phyloP scores from a whole-genome alignment of 345 rosid species.

The Murraya paniculata region DNA sequence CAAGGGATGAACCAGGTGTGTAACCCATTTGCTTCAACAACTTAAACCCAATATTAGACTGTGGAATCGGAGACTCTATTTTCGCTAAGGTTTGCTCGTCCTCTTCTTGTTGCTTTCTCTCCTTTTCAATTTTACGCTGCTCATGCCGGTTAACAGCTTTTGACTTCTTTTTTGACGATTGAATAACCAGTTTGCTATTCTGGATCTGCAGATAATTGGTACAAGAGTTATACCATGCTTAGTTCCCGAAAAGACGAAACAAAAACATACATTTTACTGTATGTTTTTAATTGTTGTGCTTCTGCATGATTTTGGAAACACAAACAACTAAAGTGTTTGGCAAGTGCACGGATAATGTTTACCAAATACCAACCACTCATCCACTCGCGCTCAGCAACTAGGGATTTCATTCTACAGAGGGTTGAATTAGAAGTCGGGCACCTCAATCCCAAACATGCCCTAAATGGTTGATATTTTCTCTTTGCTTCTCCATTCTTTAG shows the following conservation, averaged over 20 bases:
- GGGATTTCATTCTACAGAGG: background rate
- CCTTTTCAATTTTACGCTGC: constrained; percentile 63
- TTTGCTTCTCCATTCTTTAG: background rate
- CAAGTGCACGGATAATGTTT: too few species aligned
- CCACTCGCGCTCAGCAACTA: background rate
- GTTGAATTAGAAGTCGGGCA: too few species aligned
- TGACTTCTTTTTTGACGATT: constrained; percentile 63
- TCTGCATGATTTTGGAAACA: background rate
- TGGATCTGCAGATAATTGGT: constrained; percentile 35
- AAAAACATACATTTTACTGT: background rate
- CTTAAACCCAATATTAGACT: constrained; percentile 85
- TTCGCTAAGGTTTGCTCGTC: constrained; percentile 68
- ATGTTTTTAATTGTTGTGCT: background rate
- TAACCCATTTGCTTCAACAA: constrained; percentile 93
- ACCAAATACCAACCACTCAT: background rate
- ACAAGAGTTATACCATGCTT: background rate
- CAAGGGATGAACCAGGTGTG: constrained; percentile 81
- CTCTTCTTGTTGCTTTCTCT: constrained; percentile 71
- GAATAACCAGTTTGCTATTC: constrained; percentile 23
- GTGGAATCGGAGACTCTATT: constrained; percentile 75
- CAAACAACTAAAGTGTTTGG: background rate
- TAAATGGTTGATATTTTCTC: background rate
- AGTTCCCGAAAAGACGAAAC: background rate
- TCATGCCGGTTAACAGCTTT: constrained; percentile 72
- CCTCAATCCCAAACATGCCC: background rate